These are phyloP conservation scores for Fusarium austroafricanum DNA, from an alignment of 2,329 filamentous ascomycete genomes.

Conservation along the genomic window DNA sequence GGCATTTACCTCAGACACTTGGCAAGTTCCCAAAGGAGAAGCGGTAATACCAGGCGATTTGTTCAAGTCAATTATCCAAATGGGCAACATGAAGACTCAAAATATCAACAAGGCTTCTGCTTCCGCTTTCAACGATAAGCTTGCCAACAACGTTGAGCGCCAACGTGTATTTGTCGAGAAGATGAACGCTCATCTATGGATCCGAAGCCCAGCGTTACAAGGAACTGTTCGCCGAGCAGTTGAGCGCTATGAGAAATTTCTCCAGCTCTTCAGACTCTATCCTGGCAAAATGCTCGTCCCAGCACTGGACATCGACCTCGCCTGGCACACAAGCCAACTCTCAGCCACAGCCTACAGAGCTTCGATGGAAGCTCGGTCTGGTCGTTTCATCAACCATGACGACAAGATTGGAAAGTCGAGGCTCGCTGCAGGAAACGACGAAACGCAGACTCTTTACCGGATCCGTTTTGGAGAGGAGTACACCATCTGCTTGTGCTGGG, in stretches of 20 bases:
- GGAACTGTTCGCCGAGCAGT: slow-evolving; percentile 52
- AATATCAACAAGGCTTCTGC: neutral
- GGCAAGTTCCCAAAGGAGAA: slow-evolving; percentile 4
- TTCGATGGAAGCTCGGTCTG: slow-evolving; percentile 25
- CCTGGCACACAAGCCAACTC: slow-evolving; percentile 57
- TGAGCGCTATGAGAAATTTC: slow-evolving; percentile 53
- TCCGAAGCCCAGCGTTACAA: slow-evolving; percentile 49
- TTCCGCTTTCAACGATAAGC: neutral
- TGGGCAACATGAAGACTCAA: neutral
- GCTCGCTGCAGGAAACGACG: slow-evolving; percentile 16
- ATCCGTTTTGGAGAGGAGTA: slow-evolving; percentile 35
- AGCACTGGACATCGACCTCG: slow-evolving; percentile 55
- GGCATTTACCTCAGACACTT: slow-evolving; percentile 3
- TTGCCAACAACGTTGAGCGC: slow-evolving; percentile 41
- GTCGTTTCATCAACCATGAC: slow-evolving; percentile 47
- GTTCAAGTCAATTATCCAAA: slow-evolving; percentile 5
- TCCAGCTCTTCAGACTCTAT: slow-evolving; percentile 53
- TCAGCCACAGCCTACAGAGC: slow-evolving; percentile 46
- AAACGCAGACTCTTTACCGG: slow-evolving; percentile 33
- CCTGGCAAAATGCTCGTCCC: slow-evolving; percentile 51
- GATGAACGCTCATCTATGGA: slow-evolving; percentile 54
- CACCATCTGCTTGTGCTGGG: slow-evolving; percentile 37
- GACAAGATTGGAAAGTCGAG: slow-evolving; percentile 33
- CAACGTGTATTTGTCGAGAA: slow-evolving; percentile 54
- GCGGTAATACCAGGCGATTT: slow-evolving; percentile 3